A percentile compares a stretch with the other conserved stretches of the same genome.
Evolutionary conservation across 2,329 filamentous ascomycete genomes (phyloP).

Genomic region (Penicillium digitatum): DNA sequence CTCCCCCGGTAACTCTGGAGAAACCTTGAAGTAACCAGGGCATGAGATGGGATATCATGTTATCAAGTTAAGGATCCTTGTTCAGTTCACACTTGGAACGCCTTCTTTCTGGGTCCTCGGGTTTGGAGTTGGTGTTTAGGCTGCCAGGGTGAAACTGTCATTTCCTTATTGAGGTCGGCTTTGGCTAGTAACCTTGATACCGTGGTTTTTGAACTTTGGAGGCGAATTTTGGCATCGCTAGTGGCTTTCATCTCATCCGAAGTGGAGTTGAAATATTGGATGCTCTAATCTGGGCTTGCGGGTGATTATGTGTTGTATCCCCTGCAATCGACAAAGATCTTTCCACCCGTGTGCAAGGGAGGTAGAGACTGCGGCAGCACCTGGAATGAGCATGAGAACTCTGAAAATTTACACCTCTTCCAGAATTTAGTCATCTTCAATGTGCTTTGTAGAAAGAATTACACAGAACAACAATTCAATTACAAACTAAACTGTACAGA

Average conservation of each 20-base stretch:
- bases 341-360: neutral
- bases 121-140: neutral
- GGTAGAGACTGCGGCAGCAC: neutral
- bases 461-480: slow-evolving; percentile 6
- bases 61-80: neutral
- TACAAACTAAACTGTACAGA: slow-evolving; percentile 19
- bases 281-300: neutral
- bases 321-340: neutral
- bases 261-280: neutral
- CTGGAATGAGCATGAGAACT: neutral
- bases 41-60: neutral
- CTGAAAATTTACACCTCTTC: neutral
- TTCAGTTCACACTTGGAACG: neutral
- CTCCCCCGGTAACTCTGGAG: neutral
- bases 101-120: neutral
- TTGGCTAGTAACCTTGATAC: neutral
- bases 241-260: neutral
- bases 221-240: neutral
- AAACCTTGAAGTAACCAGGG: neutral
- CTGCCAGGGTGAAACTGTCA: neutral
- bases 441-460: neutral
- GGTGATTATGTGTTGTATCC: neutral
- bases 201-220: too few species aligned
- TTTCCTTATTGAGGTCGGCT: neutral
- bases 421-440: neutral